Base-by-base conservation (phyloP, 352 stramenopile genomes). In the Globisporangium camurandrum region DNA sequence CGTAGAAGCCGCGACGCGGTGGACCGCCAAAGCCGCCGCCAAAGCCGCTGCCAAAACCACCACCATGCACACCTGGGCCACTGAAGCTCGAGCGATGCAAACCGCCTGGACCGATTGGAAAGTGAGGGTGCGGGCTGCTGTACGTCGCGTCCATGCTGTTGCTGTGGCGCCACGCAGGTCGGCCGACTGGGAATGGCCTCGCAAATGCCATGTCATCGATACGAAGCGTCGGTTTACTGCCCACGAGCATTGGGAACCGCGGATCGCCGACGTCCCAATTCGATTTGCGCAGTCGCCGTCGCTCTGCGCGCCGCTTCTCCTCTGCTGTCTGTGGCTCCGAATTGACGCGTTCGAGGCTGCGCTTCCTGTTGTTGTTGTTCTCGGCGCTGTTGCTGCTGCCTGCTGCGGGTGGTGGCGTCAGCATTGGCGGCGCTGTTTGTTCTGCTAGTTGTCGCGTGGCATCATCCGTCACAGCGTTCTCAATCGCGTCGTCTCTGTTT, bases 201-300 rank as follows among this genome's bases (percentile, higher is more conserved):
- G 63, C 56, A 9, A 66, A 63, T 3, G 59, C 54, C 27, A 61
- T 60, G 1, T 49, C 51, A 22, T 78, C 66, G 26, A 40, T 51
- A 3, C 23, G 42, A 7, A 48, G 54, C 28, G 47, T 52, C 16
- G 44, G 53, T 8, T 24, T 31, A 6, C 30, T 34, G 30, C 30
- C 30, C n/a, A 12, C 30, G 17, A 30, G 17, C 27, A 48, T 31
- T 51, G 46, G 22, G 12, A 71, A 62, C 0, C 77, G 75, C 3
- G 82, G 82, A 42, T 93, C 82, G 24, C 79, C 79, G 8, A 89
- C 75, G 55, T 93, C 82, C 82, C 82, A 93, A 51, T 91, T 87
- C 0, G 79, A 79, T 44, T 86, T 89, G 26, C 73, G 74, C 26
- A 71, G 75, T 54, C 79, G 71, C 44, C 82, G 71, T 27, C 76